These are phyloP conservation scores for Mycotypha africana DNA, from an alignment of 371 early-diverging fungal species.

Conservation along the genomic window DNA sequence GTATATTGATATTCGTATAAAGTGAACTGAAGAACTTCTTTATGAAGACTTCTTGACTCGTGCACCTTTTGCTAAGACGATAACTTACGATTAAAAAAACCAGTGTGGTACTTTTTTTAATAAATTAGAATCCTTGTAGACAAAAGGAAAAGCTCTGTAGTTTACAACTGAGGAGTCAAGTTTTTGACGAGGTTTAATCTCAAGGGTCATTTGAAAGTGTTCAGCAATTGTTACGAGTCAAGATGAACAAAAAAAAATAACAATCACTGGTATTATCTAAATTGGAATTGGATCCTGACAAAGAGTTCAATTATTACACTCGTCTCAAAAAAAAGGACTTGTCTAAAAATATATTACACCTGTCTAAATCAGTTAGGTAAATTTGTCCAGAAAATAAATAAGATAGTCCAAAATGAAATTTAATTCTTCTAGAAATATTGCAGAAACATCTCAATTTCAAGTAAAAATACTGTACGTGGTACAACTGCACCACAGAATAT, in stretches of 20 bases:
- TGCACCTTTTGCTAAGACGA: conserved; percentile 10
- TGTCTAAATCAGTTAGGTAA: neutral
- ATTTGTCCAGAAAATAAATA: neutral
- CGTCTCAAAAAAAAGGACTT: no score
- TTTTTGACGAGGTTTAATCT: conserved; percentile 6
- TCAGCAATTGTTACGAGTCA: conserved; percentile 3
- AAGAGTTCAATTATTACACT: conserved; percentile 6
- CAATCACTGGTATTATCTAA: conserved; percentile 1
- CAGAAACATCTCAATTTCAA: neutral
- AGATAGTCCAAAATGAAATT: neutral
- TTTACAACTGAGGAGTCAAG: conserved; percentile 6
- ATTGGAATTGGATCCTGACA: conserved; percentile 10
- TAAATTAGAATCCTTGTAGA: conserved; percentile 7
- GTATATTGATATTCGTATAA: conserved; percentile 5
- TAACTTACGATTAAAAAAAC: conserved; percentile 8
- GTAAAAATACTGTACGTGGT: neutral
- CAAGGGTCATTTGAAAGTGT: conserved; percentile 5
- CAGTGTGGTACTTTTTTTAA: conserved; percentile 9
- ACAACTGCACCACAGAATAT: no score
- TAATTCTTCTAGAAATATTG: neutral
- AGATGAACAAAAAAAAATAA: conserved; percentile 5
- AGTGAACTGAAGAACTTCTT: conserved; percentile 11
- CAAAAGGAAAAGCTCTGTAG: conserved; percentile 6
- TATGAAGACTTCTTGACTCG: conserved; percentile 9
- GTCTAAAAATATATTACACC: neutral